phyloP scores from a whole-genome alignment of 2,329 filamentous ascomycete genomes.

The Sphaerulina musiva region DNA sequence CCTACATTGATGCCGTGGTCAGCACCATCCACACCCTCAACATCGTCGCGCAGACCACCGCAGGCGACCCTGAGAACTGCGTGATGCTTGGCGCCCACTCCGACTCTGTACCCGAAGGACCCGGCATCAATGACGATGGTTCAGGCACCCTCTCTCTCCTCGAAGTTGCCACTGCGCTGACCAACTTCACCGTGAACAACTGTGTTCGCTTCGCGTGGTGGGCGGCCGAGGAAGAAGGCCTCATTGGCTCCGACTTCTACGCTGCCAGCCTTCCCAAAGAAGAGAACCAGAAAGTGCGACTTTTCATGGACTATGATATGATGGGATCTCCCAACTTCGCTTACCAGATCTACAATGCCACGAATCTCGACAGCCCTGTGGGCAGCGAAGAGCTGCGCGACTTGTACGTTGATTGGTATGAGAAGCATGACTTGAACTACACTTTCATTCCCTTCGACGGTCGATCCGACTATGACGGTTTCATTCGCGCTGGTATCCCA shows the following conservation, averaged over 20 bases:
- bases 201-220: conserved; percentile 61
- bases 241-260: conserved; percentile 56
- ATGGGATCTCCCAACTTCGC: conserved; percentile 57
- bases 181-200: conserved; percentile 68
- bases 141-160: conserved; percentile 58
- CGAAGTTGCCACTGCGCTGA: conserved; percentile 54
- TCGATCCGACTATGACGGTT: conserved; percentile 22
- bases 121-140: conserved; percentile 74
- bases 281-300: conserved; percentile 54
- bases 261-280: conserved; percentile 36
- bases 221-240: conserved; percentile 55
- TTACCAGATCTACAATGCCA: conserved; percentile 50
- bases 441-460: conserved; percentile 23
- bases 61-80: conserved; percentile 49
- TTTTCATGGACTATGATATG: conserved; percentile 69
- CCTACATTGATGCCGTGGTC: conserved; percentile 22
- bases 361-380: conserved; percentile 15
- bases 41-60: conserved; percentile 17
- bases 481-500: conserved; percentile 21
- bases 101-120: conserved; percentile 46
- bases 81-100: conserved; percentile 35
- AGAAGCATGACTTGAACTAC: conserved; percentile 19
- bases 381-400: conserved; percentile 20
- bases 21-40: conserved; percentile 20
- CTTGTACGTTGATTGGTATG: conserved; percentile 20